These are phyloP conservation scores for Tilletia indica DNA, from an alignment of 1,284 basidiomycete genomes.

Conservation along the genomic window DNA sequence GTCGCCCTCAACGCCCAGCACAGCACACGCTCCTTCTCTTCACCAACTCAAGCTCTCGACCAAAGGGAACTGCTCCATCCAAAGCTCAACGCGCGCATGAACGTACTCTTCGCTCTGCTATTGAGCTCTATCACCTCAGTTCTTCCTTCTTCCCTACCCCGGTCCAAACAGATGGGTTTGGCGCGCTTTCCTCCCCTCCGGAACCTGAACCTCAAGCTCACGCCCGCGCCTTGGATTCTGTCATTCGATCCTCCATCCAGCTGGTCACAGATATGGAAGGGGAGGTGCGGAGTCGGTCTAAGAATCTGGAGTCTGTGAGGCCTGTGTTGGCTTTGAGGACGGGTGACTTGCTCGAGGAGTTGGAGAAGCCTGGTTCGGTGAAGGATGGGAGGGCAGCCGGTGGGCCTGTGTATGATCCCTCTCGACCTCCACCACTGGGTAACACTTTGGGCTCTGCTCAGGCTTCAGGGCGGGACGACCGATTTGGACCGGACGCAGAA, in stretches of 20 bases:
- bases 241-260: constrained; percentile 14
- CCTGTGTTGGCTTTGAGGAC: not conserved
- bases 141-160: constrained; percentile 47
- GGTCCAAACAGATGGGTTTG: not conserved
- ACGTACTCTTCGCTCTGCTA: constrained; percentile 41
- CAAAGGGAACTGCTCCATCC: not conserved
- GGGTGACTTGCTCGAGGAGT: not conserved
- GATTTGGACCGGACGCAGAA: not conserved
- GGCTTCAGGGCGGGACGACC: not conserved
- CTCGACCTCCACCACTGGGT: not conserved
- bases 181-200: not conserved
- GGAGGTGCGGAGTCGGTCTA: not conserved
- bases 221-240: constrained; percentile 2
- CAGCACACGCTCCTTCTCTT: not conserved
- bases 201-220: constrained; percentile 1
- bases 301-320: not conserved
- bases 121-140: constrained; percentile 52
- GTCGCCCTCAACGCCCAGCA: not conserved
- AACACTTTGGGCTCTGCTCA: too few species aligned
- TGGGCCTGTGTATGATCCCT: constrained; percentile 4
- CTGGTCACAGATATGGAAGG: not conserved
- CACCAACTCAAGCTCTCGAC: not conserved
- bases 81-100: constrained; percentile 26
- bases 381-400: not conserved
- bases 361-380: not conserved